Conservation (phyloP, 2,329 filamentous ascomycete genomes). For the Diaporthe ilicicola region DNA sequence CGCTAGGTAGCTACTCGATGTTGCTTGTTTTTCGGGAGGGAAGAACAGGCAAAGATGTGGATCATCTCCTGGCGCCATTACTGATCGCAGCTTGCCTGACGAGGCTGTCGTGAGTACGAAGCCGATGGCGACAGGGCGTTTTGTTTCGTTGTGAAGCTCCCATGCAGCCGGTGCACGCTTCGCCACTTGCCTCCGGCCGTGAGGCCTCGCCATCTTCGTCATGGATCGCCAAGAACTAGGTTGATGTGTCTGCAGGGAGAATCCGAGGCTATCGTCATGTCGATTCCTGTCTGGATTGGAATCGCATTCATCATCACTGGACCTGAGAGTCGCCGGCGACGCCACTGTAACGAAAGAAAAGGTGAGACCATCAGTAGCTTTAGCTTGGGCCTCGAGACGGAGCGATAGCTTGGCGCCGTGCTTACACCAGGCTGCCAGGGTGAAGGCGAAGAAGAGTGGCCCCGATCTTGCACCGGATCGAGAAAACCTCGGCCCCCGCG, state of each 20-base stretch:
- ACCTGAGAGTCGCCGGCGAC: conserved; percentile 14
- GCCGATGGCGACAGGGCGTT: not conserved
- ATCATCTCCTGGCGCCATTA: not conserved
- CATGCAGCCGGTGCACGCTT: not conserved
- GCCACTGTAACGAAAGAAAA: conserved; percentile 13
- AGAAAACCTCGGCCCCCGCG: not conserved
- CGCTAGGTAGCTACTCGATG: not conserved
- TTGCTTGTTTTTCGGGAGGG: not conserved
- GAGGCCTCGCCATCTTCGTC: conserved; percentile 6
- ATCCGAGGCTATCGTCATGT: conserved; percentile 7
- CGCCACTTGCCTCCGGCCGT: not conserved
- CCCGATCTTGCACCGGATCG: conserved; percentile 19
- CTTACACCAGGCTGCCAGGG: not conserved
- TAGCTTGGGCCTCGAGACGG: conserved; percentile 14
- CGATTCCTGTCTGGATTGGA: not conserved
- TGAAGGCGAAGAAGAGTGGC: not conserved
- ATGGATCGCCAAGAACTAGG: conserved; percentile 4
- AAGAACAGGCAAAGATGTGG: conserved; percentile 7
- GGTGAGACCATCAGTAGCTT: conserved; percentile 19
- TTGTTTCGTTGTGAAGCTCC: not conserved
- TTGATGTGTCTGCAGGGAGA: not conserved
- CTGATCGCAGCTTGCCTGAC: not conserved
- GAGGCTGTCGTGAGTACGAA: conserved; percentile 10
- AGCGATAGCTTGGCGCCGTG: conserved; percentile 8
- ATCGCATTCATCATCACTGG: not conserved